Conservation (phyloP, 768 basidiomycete species). For the Amanita muscaria region DNA sequence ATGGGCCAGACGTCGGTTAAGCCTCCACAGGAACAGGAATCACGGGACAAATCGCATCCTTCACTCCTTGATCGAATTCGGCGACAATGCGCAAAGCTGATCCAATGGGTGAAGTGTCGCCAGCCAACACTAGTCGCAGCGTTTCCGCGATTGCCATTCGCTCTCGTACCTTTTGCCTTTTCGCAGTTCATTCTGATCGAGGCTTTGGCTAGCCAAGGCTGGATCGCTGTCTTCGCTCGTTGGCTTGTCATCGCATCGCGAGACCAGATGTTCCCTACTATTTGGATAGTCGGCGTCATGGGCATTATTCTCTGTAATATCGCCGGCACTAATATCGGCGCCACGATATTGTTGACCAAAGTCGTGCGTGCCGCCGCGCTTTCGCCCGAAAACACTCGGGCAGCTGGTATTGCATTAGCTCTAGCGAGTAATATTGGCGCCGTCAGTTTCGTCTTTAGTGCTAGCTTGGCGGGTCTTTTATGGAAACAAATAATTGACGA, state of each 20-base stretch:
- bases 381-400: slow-evolving; percentile 30
- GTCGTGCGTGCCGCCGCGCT: slow-evolving; percentile 49
- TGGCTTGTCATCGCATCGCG: slow-evolving; percentile 49
- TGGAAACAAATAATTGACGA: slow-evolving; percentile 72
- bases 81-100: too few species aligned
- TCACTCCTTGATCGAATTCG: too few species aligned
- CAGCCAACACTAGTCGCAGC: slow-evolving; percentile 61
- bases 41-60: too few species aligned
- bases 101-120: slow-evolving; percentile 10
- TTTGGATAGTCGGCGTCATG: slow-evolving; percentile 64
- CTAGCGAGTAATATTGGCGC: slow-evolving; percentile 88
- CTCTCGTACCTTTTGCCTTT: slow-evolving; percentile 86
- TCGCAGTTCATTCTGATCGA: slow-evolving; percentile 93
- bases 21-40: too few species aligned
- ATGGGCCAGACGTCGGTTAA: too few species aligned
- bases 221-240: slow-evolving; percentile 74
- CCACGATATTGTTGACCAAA: slow-evolving; percentile 82
- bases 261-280: slow-evolving; percentile 35
- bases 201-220: slow-evolving; percentile 70
- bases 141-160: slow-evolving; percentile 64
- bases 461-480: slow-evolving; percentile 80
- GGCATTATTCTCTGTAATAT: slow-evolving; percentile 73
- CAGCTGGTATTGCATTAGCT: slow-evolving; percentile 67
- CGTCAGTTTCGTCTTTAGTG: slow-evolving; percentile 81
- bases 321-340: slow-evolving; percentile 86